Conservation (phyloP, 495 filamentous ascomycete genomes). For the Chaetomium tenue region DNA sequence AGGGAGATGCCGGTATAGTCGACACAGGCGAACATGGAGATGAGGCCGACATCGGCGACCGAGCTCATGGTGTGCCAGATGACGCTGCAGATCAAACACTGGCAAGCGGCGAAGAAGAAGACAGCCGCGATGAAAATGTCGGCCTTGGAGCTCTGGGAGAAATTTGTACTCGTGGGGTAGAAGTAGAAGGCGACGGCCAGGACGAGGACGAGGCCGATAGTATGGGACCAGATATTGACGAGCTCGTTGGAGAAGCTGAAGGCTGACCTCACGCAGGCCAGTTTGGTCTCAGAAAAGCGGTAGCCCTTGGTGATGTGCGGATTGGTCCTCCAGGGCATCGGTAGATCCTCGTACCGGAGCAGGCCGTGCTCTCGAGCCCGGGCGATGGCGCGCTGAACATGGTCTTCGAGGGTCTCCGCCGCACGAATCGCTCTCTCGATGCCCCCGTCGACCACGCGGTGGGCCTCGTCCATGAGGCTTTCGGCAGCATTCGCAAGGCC, state of each 20-base stretch:
- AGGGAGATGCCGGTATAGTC: slow-evolving; percentile 98
- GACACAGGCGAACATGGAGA: slow-evolving; percentile 96
- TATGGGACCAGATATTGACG: slow-evolving; percentile 98
- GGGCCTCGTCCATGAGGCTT: slow-evolving; percentile 68
- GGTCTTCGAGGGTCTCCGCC: slow-evolving; percentile 72
- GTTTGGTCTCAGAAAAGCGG: slow-evolving; percentile 84
- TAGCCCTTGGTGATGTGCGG: slow-evolving; percentile 89
- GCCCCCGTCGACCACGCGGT: slow-evolving; percentile 75
- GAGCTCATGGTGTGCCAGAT: slow-evolving; percentile 99
- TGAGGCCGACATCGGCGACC: slow-evolving; percentile 80
- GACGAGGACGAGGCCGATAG: slow-evolving; percentile 81
- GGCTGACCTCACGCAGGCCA: slow-evolving; percentile 79
- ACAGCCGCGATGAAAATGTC: slow-evolving; percentile 86
- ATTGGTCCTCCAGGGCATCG: slow-evolving; percentile 90
- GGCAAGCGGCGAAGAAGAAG: slow-evolving; percentile 96
- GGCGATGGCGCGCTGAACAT: slow-evolving; percentile 73
- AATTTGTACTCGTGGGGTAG: slow-evolving; percentile 84
- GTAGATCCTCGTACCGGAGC: slow-evolving; percentile 85
- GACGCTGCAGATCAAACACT: slow-evolving; percentile 91
- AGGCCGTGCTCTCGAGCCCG: slow-evolving; percentile 78
- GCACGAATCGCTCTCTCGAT: slow-evolving; percentile 75
- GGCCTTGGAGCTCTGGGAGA: slow-evolving; percentile 76
- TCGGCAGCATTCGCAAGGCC: slow-evolving; percentile 65
- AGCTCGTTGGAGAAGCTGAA: slow-evolving; percentile 86
- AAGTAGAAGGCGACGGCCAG: slow-evolving; percentile 93